Percentiles rank a stretch among this genome's conserved stretches.
Evolutionary conservation across 129 eudicot genomes (phyloP).

Genomic region (Chrysanthemum lavandulifolium): DNA sequence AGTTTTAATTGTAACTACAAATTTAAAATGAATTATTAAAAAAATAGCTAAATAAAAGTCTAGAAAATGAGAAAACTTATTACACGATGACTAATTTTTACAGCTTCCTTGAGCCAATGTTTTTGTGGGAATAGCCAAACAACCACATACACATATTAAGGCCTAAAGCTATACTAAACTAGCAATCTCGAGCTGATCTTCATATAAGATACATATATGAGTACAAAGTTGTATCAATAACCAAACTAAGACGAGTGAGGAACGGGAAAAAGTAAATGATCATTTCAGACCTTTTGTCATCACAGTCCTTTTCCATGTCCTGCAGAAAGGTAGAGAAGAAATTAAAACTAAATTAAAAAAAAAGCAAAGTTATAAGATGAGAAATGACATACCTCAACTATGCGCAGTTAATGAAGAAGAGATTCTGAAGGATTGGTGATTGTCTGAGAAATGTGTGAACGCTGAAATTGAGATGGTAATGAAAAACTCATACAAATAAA

Average conservation of each 20-base stretch:
- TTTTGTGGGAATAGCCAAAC: too few relatives aligned
- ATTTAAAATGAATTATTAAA: too few relatives aligned
- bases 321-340: slow-evolving; percentile 36
- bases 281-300: slow-evolving; percentile 62
- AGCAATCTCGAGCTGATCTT: too few relatives aligned
- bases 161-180: too few relatives aligned
- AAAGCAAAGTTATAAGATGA: neutral
- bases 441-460: slow-evolving; percentile 75
- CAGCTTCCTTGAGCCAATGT: too few relatives aligned
- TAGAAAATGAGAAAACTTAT: too few relatives aligned
- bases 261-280: slow-evolving; percentile 13
- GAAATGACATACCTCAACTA: slow-evolving; percentile 67
- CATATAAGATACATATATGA: slow-evolving; percentile 9
- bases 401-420: slow-evolving; percentile 77
- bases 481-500: slow-evolving; percentile 2
- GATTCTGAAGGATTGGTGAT: slow-evolving; percentile 93
- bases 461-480: slow-evolving; percentile 54
- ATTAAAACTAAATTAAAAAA: neutral
- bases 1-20: too few relatives aligned
- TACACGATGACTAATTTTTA: too few relatives aligned
- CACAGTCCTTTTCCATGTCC: slow-evolving; percentile 92
- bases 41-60: too few relatives aligned
- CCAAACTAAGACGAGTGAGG: neutral
- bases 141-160: too few relatives aligned
- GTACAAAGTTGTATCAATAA: neutral